Base-by-base conservation (phyloP, 257 asterid species). In the Plantago major region DNA sequence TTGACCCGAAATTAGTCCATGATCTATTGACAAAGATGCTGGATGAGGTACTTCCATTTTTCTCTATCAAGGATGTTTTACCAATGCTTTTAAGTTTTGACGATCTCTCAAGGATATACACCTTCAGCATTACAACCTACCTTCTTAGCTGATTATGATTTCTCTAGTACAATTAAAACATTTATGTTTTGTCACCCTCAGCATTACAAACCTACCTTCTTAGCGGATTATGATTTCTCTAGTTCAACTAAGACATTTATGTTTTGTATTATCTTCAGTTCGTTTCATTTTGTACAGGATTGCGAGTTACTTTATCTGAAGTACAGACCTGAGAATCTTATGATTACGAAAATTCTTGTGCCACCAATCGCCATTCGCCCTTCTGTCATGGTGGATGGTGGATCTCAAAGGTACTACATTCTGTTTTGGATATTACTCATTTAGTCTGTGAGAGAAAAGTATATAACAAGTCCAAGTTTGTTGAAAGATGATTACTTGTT, bases 311-410 rank as follows among this genome's bases (percentile, higher is more conserved):
- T 91, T 67, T 81, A 89, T 85, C 77, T 86, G 37, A 65, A 62
- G 26, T 95, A 77, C 66, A 86, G 97, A 75, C 98, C 98, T 5
- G 98, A 91, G 79, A 91, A 91, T 45, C 89, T 91, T 63, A 77
- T 91, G 46, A 69, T 84, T 55, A 78, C 90, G 56, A 82, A 72
- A 81, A 81, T 91, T 72, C 80, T 83, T 66, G 98, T 91, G 64
- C 98, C 98, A 50, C 98, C 98, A 50, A 81, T 30, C 46, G 74
- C 95, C 72, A 81, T 89, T 67, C 97, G 99, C 43, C 99, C 99
- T 73, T 89, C 99, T 45, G 97, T 89, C 71, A 71, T 92, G 71
- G 92, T 88, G 67, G 95, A 86, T 65, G 95, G 96, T 74, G 96
- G 97, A 69, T 40, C 72, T 28, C 90, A 68, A 52, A 91, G 99